Percentiles rank a stretch among this genome's conserved stretches.
phyloP scores from a whole-genome alignment of 2,329 filamentous ascomycete genomes.

The Paecilomyces formosus region DNA sequence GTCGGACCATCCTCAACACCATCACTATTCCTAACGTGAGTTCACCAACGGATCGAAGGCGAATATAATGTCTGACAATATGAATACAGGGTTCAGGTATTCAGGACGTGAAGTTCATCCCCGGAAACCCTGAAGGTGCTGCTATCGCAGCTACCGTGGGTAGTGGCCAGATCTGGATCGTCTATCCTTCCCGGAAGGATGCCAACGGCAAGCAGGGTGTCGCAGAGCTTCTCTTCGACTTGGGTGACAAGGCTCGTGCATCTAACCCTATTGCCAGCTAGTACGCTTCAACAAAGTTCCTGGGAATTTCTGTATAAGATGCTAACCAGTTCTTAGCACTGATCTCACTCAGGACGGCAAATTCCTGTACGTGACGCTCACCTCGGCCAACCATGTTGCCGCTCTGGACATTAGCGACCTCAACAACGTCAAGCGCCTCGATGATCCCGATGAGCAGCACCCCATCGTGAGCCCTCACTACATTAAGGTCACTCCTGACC shows the following conservation, averaged over 20 bases:
- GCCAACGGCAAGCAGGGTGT: conserved; percentile 50
- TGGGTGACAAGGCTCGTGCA: conserved; percentile 47
- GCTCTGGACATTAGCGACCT: conserved; percentile 56
- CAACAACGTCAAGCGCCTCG: conserved; percentile 53
- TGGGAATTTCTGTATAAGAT: neutral
- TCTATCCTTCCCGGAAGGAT: conserved; percentile 54
- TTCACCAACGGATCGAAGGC: neutral
- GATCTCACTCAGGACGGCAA: conserved; percentile 54
- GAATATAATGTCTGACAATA: neutral
- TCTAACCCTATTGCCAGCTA: conserved; percentile 50
- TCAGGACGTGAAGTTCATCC: conserved; percentile 60
- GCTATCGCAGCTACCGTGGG: conserved; percentile 55
- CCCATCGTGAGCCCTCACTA: conserved; percentile 57
- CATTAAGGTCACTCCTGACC: conserved; percentile 56
- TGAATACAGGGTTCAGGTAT: conserved; percentile 46
- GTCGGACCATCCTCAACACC: conserved; percentile 51
- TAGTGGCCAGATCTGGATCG: conserved; percentile 56
- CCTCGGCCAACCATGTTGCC: conserved; percentile 55
- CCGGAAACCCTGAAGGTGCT: conserved; percentile 50
- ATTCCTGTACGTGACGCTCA: conserved; percentile 54
- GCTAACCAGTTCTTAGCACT: conserved; percentile 28
- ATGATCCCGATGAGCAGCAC: conserved; percentile 52
- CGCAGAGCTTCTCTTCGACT: conserved; percentile 51
- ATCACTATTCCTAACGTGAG: conserved; percentile 52
- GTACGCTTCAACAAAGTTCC: conserved; percentile 16